Base-by-base conservation (phyloP, 106 monocot species). In the Vanilla planifolia region DNA sequence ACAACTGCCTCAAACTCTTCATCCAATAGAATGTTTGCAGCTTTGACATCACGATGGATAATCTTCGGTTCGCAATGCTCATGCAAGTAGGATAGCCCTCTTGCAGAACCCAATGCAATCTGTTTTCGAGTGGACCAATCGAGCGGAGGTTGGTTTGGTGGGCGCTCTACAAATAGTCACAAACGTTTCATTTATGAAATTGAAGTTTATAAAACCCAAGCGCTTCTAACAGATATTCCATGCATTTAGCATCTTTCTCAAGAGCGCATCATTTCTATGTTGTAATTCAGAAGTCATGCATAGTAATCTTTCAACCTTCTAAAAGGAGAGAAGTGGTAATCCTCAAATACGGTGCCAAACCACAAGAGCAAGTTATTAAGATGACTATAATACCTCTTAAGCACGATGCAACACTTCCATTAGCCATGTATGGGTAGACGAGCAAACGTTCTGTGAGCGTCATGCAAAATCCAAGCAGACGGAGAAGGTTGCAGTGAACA, bases 41-140 rank as follows among this genome's bases (percentile, higher is more conserved):
- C 96, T 68, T 96, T 96, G 16, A 96, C 96, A 79, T 96, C 96
- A 28, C 96, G 86, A 40, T 96, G 96, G 69, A 96, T 96, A 60
- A 96, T 96, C 74, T 87, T 96, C 11, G 96, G 96, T 76, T 96
- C 96, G 68, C 96, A 96, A 50, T 96, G 95, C 53, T 96, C 95
- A 43, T 96, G 95, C 62, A 91, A 67, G 28, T 91, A 96, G 21
- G 90, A 90, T 24, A 96, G 68, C 5, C 95, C 95, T 23, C 95
- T 78, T 19, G 95, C 90, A 61, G 95, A 78, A 47, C 95, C 95
- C 61, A 96, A 56, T 51, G 95, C 90, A 48, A 96, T 96, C 42
- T 67, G 51, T 55, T 65, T 81, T 36, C 95, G 80, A 33, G 74
- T 87, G 39, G 59, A 62, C 95, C 95, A 96, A 67, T 73, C 75